Evolutionary conservation across 805 yeast species (phyloP), one percentile per base, ranked within the genome.

Genomic region (Candida argentea): DNA sequence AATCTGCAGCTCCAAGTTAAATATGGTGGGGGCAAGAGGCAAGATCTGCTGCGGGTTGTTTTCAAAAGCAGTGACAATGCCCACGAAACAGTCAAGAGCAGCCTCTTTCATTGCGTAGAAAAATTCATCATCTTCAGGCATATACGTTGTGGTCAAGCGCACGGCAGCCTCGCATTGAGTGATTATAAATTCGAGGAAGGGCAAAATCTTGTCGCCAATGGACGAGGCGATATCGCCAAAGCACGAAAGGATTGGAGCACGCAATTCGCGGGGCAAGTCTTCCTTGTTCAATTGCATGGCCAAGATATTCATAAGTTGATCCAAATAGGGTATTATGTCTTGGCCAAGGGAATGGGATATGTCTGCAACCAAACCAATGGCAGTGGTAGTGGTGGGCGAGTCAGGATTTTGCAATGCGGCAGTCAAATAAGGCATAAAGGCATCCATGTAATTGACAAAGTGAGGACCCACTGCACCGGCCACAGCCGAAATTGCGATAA

Each of bases 201-300:
- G 84, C 39, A 68, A 67, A 55, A 89, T 91, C 31, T 67, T 73
- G 2, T 67, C 50, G 4, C 95, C 96, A 36, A 87, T 74, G 9
- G 91, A 76, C 1, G 94, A 72, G 4, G 97, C 96, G 45, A 91
- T 73, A 54, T 91, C 98, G 38, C 98, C 98, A 52, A 91, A 84
- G 45, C 94, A 85, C 8, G 96, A 83, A 40, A 91, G 61, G 16
- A 89, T 84, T 14, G 84, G 68, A 11, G 96, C 95, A 52, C 83
- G 77, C 40, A 89, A 66, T 37, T 85, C 95, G 34, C 83, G 72
- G 48, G 78, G 78, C 12, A 84, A 76, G 32, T 69, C 71, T 23
- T 69, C 65, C 43, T 71, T 71, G 33, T 79, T 73, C 37, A 91
- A 65, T 46, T 75, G 73, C 27, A 69, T 66, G 30, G 94, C 89